These are phyloP conservation scores for Rhodotorula kratochvilovae DNA, from an alignment of 768 basidiomycete genomes.

Conservation along the genomic window DNA sequence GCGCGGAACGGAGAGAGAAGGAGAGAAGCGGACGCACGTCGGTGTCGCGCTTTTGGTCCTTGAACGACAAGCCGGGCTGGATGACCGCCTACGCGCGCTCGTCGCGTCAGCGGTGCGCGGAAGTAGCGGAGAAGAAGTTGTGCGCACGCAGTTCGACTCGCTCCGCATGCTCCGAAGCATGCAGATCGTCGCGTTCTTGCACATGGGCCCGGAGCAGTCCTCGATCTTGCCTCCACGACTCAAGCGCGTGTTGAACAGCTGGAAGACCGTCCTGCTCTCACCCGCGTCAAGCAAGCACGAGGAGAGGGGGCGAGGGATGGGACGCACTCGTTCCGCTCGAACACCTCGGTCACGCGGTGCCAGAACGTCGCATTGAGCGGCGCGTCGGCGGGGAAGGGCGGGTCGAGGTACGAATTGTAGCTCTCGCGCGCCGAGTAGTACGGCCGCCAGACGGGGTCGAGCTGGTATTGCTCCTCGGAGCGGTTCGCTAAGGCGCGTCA, in stretches of 20 bases:
- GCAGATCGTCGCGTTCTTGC: conserved; percentile 53
- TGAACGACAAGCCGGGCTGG: conserved; percentile 31
- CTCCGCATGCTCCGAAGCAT: conserved; percentile 50
- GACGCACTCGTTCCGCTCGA: conserved; percentile 31
- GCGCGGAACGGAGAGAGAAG: not conserved
- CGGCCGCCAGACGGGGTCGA: conserved; percentile 51
- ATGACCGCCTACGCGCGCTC: conserved; percentile 12
- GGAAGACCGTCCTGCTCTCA: conserved; percentile 17
- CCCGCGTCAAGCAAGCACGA: not conserved
- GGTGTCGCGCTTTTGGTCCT: conserved; percentile 38
- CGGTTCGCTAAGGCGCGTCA: conserved; percentile 3
- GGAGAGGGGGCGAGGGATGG: not conserved
- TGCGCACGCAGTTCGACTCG: conserved; percentile 31
- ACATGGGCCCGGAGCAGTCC: conserved; percentile 47
- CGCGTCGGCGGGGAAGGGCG: conserved; percentile 43
- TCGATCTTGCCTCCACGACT: conserved; percentile 50
- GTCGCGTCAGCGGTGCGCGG: no score
- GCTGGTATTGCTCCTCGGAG: conserved; percentile 48
- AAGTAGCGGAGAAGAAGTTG: no score
- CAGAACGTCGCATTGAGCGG: conserved; percentile 58
- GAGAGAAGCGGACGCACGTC: conserved; percentile 8
- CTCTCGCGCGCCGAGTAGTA: conserved; percentile 59
- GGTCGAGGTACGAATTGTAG: conserved; percentile 50
- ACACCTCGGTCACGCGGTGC: conserved; percentile 57
- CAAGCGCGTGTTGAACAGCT: conserved; percentile 53